Evolutionary conservation across 2,329 filamentous ascomycete species (phyloP).

Genomic region (Clarireedia monteithiana): DNA sequence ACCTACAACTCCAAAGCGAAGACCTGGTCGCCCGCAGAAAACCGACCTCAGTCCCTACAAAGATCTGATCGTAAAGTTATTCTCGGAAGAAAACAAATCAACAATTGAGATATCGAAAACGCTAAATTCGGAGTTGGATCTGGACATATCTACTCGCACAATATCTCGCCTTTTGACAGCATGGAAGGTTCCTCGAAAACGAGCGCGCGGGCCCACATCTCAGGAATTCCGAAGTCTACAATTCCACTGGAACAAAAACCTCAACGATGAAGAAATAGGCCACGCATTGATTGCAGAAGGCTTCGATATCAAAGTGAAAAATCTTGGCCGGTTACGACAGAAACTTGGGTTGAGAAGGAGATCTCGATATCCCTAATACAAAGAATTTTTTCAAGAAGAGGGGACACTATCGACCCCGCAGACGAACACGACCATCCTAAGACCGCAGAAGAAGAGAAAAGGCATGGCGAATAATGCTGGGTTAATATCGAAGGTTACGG

Average conservation of each 20-base stretch:
- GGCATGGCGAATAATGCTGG: conserved; percentile 20
- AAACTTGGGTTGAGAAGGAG: conserved; percentile 26
- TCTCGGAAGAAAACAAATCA: conserved; percentile 19
- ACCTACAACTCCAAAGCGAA: conserved; percentile 6
- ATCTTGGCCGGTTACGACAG: conserved; percentile 23
- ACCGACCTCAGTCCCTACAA: conserved; percentile 23
- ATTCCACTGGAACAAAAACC: conserved; percentile 26
- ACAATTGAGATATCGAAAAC: conserved; percentile 24
- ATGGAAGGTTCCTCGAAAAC: conserved; percentile 23
- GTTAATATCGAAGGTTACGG: conserved; percentile 43
- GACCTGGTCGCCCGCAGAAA: conserved; percentile 22
- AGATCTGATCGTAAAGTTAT: conserved; percentile 24
- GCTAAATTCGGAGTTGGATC: conserved; percentile 22
- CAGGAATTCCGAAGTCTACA: conserved; percentile 22
- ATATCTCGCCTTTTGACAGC: conserved; percentile 22
- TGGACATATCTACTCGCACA: conserved; percentile 25
- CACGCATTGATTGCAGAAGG: conserved; percentile 21
- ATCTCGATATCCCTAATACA: conserved; percentile 24
- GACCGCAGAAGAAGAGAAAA: conserved; percentile 15
- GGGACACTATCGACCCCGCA: not conserved
- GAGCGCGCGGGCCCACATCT: conserved; percentile 20
- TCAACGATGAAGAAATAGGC: conserved; percentile 26
- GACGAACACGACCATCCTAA: conserved; percentile 1
- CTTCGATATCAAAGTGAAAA: conserved; percentile 23
- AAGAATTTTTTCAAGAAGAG: conserved; percentile 22